Conservation (phyloP, 192 early-diverging fungal species). For the Linderina pennispora region DNA sequence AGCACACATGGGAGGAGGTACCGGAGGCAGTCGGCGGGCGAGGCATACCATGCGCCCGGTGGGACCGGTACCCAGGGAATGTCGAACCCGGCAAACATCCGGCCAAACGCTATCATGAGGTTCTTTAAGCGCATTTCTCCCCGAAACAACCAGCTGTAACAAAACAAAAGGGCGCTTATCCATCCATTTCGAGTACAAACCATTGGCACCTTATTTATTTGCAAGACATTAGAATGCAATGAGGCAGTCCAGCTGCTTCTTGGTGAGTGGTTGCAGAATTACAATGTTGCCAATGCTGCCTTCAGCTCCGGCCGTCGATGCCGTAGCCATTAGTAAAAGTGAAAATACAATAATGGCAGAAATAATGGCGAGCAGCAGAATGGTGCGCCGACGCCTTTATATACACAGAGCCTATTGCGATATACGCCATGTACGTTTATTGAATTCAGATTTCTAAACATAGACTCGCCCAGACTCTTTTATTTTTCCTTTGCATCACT, state of each 20-base stretch:
- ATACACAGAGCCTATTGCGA: too few relatives aligned
- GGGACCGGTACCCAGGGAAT: too few relatives aligned
- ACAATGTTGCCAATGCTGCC: not conserved
- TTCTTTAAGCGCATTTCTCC: not conserved
- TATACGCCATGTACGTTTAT: too few relatives aligned
- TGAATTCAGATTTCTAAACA: too few relatives aligned
- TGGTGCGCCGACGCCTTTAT: too few relatives aligned
- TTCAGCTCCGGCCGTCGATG: not conserved
- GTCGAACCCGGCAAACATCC: not conserved
- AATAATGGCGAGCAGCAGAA: too few relatives aligned
- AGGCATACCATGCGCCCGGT: too few relatives aligned
- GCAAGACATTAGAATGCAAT: not conserved
- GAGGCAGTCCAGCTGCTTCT: not conserved
- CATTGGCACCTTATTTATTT: not conserved
- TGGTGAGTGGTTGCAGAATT: not conserved
- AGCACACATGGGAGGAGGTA: slow-evolving; percentile 6
- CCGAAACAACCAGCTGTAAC: not conserved
- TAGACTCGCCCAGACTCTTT: too few relatives aligned
- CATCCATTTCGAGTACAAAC: not conserved
- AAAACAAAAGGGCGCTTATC: not conserved
- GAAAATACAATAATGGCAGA: too few relatives aligned
- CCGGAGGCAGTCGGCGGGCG: slow-evolving; percentile 21
- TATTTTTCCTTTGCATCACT: too few relatives aligned
- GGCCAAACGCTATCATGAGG: not conserved
- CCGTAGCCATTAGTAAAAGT: too few relatives aligned